Evolutionary conservation across 805 yeast genomes (phyloP).

Genomic region (Lipomyces spencermartinsiae): DNA sequence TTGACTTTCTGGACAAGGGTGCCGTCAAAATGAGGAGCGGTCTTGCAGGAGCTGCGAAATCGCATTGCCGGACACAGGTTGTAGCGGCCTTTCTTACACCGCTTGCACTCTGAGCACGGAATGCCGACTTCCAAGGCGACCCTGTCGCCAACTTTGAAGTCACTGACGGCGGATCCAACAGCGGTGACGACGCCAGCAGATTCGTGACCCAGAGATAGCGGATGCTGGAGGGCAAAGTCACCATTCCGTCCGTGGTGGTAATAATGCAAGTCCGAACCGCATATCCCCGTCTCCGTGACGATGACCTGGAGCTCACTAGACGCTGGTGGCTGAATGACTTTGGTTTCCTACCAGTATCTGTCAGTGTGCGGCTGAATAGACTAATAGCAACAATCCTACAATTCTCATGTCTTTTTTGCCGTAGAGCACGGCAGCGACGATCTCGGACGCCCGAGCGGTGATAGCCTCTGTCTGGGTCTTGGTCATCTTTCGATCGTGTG

Average conservation of each 20-base stretch:
- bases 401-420: background rate
- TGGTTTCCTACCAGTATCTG: conserved; percentile 24
- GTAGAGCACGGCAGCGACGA: background rate
- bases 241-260: conserved; percentile 38
- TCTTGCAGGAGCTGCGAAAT: conserved; percentile 67
- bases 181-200: conserved; percentile 73
- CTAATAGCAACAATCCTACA: conserved; percentile 1
- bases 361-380: background rate
- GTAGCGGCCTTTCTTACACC: conserved; percentile 84
- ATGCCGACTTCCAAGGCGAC: conserved; percentile 88
- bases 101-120: conserved; percentile 75
- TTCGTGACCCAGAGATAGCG: conserved; percentile 85
- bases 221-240: conserved; percentile 58
- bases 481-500: no score
- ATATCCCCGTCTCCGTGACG: conserved; percentile 36
- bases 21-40: conserved; percentile 87
- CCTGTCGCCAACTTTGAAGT: conserved; percentile 71
- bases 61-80: conserved; percentile 81
- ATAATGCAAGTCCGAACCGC: conserved; percentile 42
- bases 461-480: background rate
- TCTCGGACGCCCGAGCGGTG: background rate
- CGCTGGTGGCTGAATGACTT: conserved; percentile 29
- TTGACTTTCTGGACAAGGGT: conserved; percentile 81
- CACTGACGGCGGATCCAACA: conserved; percentile 65
- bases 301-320: conserved; percentile 38